Percentiles rank a stretch among this genome's conserved stretches.
These are phyloP conservation scores for Solanum sejunctum DNA, from an alignment of 257 asterid species.

Conservation along the genomic window DNA sequence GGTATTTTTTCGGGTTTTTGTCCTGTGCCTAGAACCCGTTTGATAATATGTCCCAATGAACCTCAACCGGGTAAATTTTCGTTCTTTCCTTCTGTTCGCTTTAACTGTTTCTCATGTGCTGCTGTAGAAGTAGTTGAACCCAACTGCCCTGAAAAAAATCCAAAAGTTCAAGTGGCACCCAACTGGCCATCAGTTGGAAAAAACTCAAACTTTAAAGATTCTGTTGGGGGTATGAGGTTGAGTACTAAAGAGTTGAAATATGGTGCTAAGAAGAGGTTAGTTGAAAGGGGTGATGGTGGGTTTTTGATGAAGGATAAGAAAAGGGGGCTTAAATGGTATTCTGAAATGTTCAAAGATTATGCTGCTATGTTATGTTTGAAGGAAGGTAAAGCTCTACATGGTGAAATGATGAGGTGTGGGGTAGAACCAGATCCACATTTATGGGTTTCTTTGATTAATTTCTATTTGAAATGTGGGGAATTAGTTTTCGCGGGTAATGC, in stretches of 20 bases:
- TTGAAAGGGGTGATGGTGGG: not conserved
- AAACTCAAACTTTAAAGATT: not conserved
- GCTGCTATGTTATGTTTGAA: slow-evolving; percentile 21
- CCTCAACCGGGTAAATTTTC: not conserved
- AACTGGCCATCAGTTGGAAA: not conserved
- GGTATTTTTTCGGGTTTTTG: slow-evolving; percentile 11
- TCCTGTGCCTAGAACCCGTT: slow-evolving; percentile 20
- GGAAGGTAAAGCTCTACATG: slow-evolving; percentile 60
- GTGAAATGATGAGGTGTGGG: slow-evolving; percentile 35
- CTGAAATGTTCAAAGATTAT: slow-evolving; percentile 41
- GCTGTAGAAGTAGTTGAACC: slow-evolving; percentile 3
- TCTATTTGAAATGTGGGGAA: slow-evolving; percentile 59
- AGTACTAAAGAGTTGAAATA: not conserved
- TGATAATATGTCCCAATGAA: slow-evolving; percentile 17
- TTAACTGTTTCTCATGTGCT: slow-evolving; percentile 14
- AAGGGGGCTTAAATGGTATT: slow-evolving; percentile 38
- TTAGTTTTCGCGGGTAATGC: slow-evolving; percentile 22
- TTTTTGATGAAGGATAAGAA: slow-evolving; percentile 1
- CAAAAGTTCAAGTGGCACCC: not conserved
- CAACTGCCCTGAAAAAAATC: not conserved
- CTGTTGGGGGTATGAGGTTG: not conserved
- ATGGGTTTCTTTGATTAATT: slow-evolving; percentile 64
- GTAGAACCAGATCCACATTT: slow-evolving; percentile 50
- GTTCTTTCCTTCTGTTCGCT: slow-evolving; percentile 1
- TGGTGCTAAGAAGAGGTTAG: slow-evolving; percentile 8